Evolutionary conservation across 441 rosid species (phyloP).

Genomic region (Erodium moschatum): DNA sequence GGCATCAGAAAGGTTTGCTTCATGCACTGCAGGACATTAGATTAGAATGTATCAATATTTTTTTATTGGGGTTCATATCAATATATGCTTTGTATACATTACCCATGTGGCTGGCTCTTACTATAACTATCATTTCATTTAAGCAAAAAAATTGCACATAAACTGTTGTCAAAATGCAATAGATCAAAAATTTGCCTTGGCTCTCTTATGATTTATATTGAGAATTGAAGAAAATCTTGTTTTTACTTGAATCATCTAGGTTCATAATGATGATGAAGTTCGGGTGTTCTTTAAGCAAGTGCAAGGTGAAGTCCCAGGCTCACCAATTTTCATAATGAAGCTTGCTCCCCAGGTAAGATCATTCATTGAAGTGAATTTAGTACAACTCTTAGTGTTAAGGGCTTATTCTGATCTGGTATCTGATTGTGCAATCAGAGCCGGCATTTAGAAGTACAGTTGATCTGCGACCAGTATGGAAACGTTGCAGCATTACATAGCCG

Average conservation of each 20-base stretch:
- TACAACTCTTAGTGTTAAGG: neutral
- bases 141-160: neutral
- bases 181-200: neutral
- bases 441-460: slow-evolving; percentile 95
- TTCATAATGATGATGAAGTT: slow-evolving; percentile 95
- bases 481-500: slow-evolving; percentile 99
- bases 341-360: slow-evolving; percentile 68
- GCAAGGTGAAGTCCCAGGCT: slow-evolving; percentile 99
- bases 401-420: neutral
- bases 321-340: slow-evolving; percentile 99
- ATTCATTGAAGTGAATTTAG: neutral
- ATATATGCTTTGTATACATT: neutral
- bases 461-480: slow-evolving; percentile 90
- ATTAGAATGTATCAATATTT: neutral
- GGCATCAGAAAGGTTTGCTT: slow-evolving; percentile 82
- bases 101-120: neutral
- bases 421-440: slow-evolving; percentile 44
- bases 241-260: neutral
- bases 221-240: slow-evolving; percentile 3
- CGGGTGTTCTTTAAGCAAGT: slow-evolving; percentile 98
- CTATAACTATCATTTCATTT: neutral
- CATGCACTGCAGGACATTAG: neutral
- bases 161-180: neutral
- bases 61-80: neutral
- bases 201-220: neutral